These are phyloP conservation scores for Acephala macrosclerotiorum DNA, from an alignment of 2,329 filamentous ascomycete genomes.

Conservation along the genomic window DNA sequence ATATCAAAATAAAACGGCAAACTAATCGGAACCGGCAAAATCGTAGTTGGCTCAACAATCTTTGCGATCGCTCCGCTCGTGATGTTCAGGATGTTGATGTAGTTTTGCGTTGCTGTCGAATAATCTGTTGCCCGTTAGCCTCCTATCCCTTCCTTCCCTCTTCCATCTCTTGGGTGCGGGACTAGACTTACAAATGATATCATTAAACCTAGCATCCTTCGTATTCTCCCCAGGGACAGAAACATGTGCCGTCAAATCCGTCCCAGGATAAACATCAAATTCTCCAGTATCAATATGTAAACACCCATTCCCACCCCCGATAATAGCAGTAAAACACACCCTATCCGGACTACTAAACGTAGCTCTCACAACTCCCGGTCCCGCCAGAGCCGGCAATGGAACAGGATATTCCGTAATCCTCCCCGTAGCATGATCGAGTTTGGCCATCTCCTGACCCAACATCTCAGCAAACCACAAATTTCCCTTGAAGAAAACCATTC, in stretches of 20 bases:
- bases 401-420: not conserved
- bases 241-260: not conserved
- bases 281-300: not conserved
- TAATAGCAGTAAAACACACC: not conserved
- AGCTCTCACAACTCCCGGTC: not conserved
- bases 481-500: not conserved
- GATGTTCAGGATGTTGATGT: not conserved
- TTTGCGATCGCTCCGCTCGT: not conserved
- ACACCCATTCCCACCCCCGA: not conserved
- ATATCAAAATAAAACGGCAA: slow-evolving; percentile 1
- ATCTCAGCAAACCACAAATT: slow-evolving; percentile 4
- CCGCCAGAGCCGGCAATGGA: not conserved
- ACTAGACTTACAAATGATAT: not conserved
- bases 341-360: not conserved
- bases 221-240: not conserved
- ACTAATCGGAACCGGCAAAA: not conserved
- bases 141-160: no score
- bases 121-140: not conserved
- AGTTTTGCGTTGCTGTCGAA: not conserved
- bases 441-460: not conserved
- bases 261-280: not conserved
- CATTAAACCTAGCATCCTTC: not conserved
- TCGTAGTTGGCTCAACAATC: not conserved
- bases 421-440: not conserved
- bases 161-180: no score